phyloP scores from a whole-genome alignment of 257 asterid genomes.

The Solanum appendiculatum region DNA sequence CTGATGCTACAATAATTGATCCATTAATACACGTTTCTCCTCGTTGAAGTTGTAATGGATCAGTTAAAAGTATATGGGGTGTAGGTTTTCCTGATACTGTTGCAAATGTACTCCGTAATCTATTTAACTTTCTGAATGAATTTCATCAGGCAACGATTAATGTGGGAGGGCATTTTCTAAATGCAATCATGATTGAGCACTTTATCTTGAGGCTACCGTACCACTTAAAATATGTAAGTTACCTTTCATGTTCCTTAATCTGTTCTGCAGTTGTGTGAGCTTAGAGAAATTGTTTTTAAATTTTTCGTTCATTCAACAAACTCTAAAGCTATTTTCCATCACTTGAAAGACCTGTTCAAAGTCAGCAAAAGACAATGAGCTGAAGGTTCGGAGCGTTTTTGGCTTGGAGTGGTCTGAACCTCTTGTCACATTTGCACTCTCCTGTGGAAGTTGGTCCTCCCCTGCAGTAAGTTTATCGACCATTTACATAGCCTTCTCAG shows the following conservation, averaged over 20 bases:
- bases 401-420: slow-evolving; percentile 93
- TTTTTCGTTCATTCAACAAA: neutral
- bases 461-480: slow-evolving; percentile 59
- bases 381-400: slow-evolving; percentile 33
- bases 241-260: neutral
- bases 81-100: neutral
- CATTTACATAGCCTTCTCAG: neutral
- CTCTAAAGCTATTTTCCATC: neutral
- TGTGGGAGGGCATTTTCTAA: slow-evolving; percentile 61
- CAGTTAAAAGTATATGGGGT: neutral
- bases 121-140: neutral
- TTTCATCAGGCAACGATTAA: slow-evolving; percentile 54
- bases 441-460: slow-evolving; percentile 91
- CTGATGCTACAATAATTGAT: neutral
- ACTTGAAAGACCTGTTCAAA: slow-evolving; percentile 44
- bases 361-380: slow-evolving; percentile 40
- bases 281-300: neutral
- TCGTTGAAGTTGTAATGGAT: neutral
- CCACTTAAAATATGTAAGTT: slow-evolving; percentile 65
- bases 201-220: slow-evolving; percentile 79
- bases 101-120: neutral
- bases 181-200: slow-evolving; percentile 73
- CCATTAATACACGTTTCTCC: neutral
- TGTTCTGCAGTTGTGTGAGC: neutral
- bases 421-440: slow-evolving; percentile 74